These are phyloP conservation scores for Akanthomyces muscarius DNA, from an alignment of 2,329 filamentous ascomycete genomes.

Conservation along the genomic window DNA sequence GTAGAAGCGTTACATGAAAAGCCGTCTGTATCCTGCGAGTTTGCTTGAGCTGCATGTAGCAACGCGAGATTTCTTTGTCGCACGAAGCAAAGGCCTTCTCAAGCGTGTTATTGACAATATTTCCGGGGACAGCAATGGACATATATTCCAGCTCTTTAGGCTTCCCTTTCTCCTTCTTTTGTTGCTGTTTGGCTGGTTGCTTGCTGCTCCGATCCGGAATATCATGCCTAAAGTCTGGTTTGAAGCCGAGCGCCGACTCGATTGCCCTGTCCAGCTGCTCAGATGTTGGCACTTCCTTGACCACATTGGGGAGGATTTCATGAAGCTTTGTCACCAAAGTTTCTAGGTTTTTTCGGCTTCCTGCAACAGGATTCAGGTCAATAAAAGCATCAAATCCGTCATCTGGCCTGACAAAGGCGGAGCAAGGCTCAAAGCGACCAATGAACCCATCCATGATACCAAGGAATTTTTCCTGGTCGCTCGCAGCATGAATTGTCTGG, in stretches of 20 bases:
- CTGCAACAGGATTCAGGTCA: conserved; percentile 70
- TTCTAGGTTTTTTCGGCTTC: conserved; percentile 84
- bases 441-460: conserved; percentile 96
- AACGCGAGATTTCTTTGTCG: conserved; percentile 40
- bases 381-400: conserved; percentile 79
- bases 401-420: conserved; percentile 66
- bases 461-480: conserved; percentile 68
- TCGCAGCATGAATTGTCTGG: conserved; percentile 89
- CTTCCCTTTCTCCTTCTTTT: conserved; percentile 38
- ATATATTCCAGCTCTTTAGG: conserved; percentile 52
- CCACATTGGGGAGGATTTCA: conserved; percentile 70
- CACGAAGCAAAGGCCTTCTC: conserved; percentile 63
- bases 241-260: conserved; percentile 69
- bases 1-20: conserved; percentile 94
- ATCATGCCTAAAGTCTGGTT: conserved; percentile 69
- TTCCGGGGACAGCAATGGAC: conserved; percentile 44
- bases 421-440: conserved; percentile 73
- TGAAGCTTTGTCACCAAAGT: conserved; percentile 69
- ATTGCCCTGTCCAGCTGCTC: conserved; percentile 79
- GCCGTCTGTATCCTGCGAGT: conserved; percentile 71
- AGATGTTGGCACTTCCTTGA: conserved; percentile 65
- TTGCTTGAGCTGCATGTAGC: conserved; percentile 73
- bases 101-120: conserved; percentile 51
- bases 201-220: conserved; percentile 53
- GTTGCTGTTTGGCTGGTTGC: conserved; percentile 30